Evolutionary conservation across 2,329 filamentous ascomycete genomes (phyloP).

Genomic region (Curvularia eragrostidis): DNA sequence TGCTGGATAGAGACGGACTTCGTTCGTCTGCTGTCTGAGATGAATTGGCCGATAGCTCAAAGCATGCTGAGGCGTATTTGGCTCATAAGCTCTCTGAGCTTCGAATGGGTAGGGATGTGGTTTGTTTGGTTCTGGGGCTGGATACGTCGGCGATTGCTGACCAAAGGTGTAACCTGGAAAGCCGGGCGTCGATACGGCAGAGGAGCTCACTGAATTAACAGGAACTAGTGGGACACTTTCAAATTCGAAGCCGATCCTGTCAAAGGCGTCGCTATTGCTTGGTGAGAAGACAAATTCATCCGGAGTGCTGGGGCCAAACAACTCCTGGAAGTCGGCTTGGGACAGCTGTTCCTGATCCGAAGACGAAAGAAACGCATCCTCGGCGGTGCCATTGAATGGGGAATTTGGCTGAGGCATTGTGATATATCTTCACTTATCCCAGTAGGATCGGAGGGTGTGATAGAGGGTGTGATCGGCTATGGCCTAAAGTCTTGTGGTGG

Average conservation of each 20-base stretch:
- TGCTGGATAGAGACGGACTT: slow-evolving; percentile 5
- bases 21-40: slow-evolving; percentile 15
- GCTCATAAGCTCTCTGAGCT: slow-evolving; percentile 17
- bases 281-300: slow-evolving; percentile 13
- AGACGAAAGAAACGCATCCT: slow-evolving; percentile 5
- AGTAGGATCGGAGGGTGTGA: not conserved
- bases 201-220: slow-evolving; percentile 11
- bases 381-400: slow-evolving; percentile 5
- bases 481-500: slow-evolving; percentile 4
- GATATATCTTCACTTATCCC: not conserved
- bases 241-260: slow-evolving; percentile 16
- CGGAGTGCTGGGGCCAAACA: slow-evolving; percentile 13
- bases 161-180: slow-evolving; percentile 22
- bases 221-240: not conserved
- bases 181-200: slow-evolving; percentile 20
- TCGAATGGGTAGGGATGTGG: slow-evolving; percentile 30
- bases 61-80: not conserved
- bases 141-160: slow-evolving; percentile 12
- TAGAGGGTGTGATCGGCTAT: slow-evolving; percentile 13
- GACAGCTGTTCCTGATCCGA: slow-evolving; percentile 14
- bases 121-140: slow-evolving; percentile 18
- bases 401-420: slow-evolving; percentile 33
- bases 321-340: slow-evolving; percentile 19
- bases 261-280: slow-evolving; percentile 13
- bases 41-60: slow-evolving; percentile 13